These are phyloP conservation scores for Helianthus annuus DNA, from an alignment of 129 eudicot species.

Conservation along the genomic window DNA sequence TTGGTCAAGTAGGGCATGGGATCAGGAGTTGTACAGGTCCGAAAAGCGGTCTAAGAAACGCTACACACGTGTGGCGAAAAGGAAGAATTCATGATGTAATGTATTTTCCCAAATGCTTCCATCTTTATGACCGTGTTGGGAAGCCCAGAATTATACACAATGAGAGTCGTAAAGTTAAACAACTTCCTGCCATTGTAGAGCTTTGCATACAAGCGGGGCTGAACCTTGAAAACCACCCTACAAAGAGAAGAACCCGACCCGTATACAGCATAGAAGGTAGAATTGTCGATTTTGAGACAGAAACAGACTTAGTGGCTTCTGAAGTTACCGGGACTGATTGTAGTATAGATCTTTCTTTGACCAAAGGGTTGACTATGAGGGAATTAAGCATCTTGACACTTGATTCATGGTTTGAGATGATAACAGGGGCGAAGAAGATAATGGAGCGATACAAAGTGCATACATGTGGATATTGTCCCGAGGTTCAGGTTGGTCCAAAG, in stretches of 20 bases:
- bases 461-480: conserved; percentile 73
- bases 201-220: conserved; percentile 71
- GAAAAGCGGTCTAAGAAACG: conserved; percentile 53
- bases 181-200: conserved; percentile 60
- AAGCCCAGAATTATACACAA: conserved; percentile 64
- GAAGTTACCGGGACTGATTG: conserved; percentile 4
- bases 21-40: conserved; percentile 64
- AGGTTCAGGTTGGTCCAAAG: conserved; percentile 74
- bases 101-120: conserved; percentile 58
- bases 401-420: conserved; percentile 61
- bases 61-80: conserved; percentile 60
- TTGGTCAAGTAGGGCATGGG: conserved; percentile 56
- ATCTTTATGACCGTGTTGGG: conserved; percentile 62
- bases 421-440: conserved; percentile 54
- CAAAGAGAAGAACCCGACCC: conserved; percentile 59
- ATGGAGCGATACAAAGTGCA: conserved; percentile 60
- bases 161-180: conserved; percentile 40
- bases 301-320: conserved; percentile 7
- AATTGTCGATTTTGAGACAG: conserved; percentile 55
- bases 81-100: conserved; percentile 55
- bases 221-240: conserved; percentile 53
- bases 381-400: conserved; percentile 43
- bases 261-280: conserved; percentile 72
- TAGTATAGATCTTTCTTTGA: conserved; percentile 26
- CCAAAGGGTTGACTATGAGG: conserved; percentile 1